phyloP scores from a whole-genome alignment of 495 filamentous ascomycete species.

The Aspergillus avenaceus region DNA sequence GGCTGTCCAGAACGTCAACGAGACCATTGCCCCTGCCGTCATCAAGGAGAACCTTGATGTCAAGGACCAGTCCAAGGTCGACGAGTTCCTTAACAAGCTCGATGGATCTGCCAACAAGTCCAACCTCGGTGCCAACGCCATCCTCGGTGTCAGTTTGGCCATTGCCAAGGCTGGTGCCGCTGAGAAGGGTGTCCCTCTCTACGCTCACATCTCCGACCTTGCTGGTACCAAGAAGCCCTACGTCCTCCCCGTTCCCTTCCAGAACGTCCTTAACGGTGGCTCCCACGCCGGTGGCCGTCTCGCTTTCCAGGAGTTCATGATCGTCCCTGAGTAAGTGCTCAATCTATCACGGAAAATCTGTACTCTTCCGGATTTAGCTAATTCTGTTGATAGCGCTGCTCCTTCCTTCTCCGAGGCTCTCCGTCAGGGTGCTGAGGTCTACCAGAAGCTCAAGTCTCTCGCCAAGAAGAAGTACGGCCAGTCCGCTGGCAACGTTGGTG shows the following conservation, averaged over 20 bases:
- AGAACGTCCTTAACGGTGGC: slow-evolving; percentile 99
- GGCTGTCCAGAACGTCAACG: slow-evolving; percentile 96
- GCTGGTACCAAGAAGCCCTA: slow-evolving; percentile 99
- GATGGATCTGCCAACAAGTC: slow-evolving; percentile 97
- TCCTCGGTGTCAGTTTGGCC: slow-evolving; percentile 92
- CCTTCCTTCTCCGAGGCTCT: slow-evolving; percentile 91
- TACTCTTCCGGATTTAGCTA: slow-evolving; percentile 7
- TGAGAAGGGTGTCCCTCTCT: slow-evolving; percentile 97
- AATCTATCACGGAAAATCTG: not conserved
- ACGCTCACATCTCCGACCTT: slow-evolving; percentile 96
- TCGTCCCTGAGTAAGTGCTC: slow-evolving; percentile 74
- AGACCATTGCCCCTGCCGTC: slow-evolving; percentile 80
- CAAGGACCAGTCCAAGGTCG: slow-evolving; percentile 92
- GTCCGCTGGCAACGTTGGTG: slow-evolving; percentile 95
- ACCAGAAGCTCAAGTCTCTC: slow-evolving; percentile 94
- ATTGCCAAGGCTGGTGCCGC: slow-evolving; percentile 97
- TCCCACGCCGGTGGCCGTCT: slow-evolving; percentile 98
- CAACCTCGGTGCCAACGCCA: slow-evolving; percentile 97
- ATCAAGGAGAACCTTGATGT: slow-evolving; percentile 94
- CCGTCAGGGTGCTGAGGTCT: slow-evolving; percentile 93
- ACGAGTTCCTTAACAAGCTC: slow-evolving; percentile 92
- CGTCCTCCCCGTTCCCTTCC: slow-evolving; percentile 97
- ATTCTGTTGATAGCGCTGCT: slow-evolving; percentile 47
- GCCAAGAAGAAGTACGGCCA: slow-evolving; percentile 99
- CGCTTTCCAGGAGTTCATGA: slow-evolving; percentile 99